These are phyloP conservation scores for Lonicera japonica DNA, from an alignment of 129 eudicot genomes.

Conservation along the genomic window DNA sequence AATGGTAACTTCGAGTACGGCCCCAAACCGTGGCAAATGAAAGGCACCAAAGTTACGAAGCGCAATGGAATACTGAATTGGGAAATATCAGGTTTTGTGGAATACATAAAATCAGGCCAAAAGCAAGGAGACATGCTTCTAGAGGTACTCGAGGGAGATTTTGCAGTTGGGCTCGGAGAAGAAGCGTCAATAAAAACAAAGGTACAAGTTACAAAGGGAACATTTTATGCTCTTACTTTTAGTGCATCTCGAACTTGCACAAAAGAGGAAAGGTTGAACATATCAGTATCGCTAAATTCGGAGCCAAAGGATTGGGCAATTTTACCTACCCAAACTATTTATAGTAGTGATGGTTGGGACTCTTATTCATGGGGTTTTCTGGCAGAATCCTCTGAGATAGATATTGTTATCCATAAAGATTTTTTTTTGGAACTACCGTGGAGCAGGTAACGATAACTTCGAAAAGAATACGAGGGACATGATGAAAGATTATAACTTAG, in stretches of 20 bases:
- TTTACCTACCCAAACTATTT: conserved; percentile 78
- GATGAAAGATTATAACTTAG: too few species aligned
- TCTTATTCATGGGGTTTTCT: conserved; percentile 67
- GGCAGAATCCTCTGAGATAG: conserved; percentile 56
- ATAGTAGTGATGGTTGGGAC: conserved; percentile 81
- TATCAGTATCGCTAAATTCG: conserved; percentile 52
- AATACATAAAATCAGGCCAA: conserved; percentile 74
- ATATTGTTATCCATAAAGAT: too few species aligned
- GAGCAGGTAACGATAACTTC: too few species aligned
- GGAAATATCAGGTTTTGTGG: conserved; percentile 69
- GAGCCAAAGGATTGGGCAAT: conserved; percentile 55
- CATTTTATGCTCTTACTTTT: conserved; percentile 60
- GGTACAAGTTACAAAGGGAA: conserved; percentile 45
- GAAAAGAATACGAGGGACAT: too few species aligned
- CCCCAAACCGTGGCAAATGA: conserved; percentile 60
- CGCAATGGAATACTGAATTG: conserved; percentile 55
- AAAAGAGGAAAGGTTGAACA: conserved; percentile 66
- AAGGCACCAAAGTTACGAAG: too few species aligned
- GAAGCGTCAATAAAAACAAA: conserved; percentile 59
- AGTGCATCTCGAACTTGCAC: conserved; percentile 77
- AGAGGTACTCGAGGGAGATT: conserved; percentile 68
- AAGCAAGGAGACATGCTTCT: conserved; percentile 82
- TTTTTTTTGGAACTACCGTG: too few species aligned
- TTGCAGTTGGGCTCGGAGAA: too few species aligned
- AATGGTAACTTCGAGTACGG: conserved; percentile 68